phyloP scores from a whole-genome alignment of 2,329 filamentous ascomycete species.

The Fusarium camptoceras region DNA sequence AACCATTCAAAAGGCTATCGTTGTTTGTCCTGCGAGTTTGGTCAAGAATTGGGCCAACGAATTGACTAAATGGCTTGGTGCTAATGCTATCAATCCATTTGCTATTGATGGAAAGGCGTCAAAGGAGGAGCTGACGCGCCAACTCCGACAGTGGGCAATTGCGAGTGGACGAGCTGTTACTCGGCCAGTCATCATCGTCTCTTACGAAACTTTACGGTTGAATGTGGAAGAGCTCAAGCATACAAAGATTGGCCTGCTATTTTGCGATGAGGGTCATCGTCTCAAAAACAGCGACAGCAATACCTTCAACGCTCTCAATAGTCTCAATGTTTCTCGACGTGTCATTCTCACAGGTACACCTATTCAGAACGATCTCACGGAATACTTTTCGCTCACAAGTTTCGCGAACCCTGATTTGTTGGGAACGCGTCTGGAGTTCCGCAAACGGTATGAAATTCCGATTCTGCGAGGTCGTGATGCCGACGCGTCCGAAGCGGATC shows the following conservation, averaged over 20 bases:
- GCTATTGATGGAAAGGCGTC: slow-evolving; percentile 96
- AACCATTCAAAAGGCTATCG: slow-evolving; percentile 95
- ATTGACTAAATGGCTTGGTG: slow-evolving; percentile 93
- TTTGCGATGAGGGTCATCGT: slow-evolving; percentile 97
- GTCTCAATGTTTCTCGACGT: slow-evolving; percentile 86
- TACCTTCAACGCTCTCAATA: slow-evolving; percentile 92
- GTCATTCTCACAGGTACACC: slow-evolving; percentile 97
- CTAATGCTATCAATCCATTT: slow-evolving; percentile 91
- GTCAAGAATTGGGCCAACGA: slow-evolving; percentile 99
- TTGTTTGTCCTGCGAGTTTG: slow-evolving; percentile 95
- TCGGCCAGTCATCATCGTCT: slow-evolving; percentile 94
- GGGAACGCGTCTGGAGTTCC: slow-evolving; percentile 89
- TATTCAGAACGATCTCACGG: slow-evolving; percentile 98
- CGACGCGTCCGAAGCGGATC: slow-evolving; percentile 84
- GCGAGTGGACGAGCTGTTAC: slow-evolving; percentile 89
- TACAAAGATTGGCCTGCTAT: slow-evolving; percentile 88
- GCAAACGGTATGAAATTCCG: slow-evolving; percentile 92
- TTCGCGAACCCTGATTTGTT: slow-evolving; percentile 96
- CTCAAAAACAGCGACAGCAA: slow-evolving; percentile 97
- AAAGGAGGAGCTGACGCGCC: slow-evolving; percentile 90
- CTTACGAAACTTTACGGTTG: slow-evolving; percentile 93
- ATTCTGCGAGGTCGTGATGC: slow-evolving; percentile 94
- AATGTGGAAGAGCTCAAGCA: slow-evolving; percentile 92
- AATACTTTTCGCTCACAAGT: slow-evolving; percentile 95
- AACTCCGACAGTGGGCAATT: slow-evolving; percentile 95